phyloP scores from a whole-genome alignment of 345 rosid genomes.

The Gossypium longicalyx region DNA sequence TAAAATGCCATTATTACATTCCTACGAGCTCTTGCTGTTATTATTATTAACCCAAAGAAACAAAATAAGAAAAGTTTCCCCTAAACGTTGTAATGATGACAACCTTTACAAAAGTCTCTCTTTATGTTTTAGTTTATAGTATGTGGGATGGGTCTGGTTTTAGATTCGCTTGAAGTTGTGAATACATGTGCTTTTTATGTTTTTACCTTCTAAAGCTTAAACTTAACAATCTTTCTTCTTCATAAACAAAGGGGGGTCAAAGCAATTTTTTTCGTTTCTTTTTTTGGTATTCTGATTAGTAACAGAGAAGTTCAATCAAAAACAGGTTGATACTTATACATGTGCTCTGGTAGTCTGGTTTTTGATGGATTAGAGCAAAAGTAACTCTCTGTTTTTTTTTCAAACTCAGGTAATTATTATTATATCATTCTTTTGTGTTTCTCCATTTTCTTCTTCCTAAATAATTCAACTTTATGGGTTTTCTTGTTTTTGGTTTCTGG shows the following conservation, averaged over 20 bases:
- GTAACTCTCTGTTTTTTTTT: conserved; percentile 16
- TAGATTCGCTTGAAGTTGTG: conserved; percentile 20
- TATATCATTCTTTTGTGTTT: background rate
- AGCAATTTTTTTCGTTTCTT: background rate
- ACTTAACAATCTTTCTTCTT: background rate
- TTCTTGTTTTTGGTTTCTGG: background rate
- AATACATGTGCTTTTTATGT: conserved; percentile 19
- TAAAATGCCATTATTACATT: background rate
- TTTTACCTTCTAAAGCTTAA: background rate
- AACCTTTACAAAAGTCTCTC: conserved; percentile 26
- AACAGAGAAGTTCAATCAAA: background rate
- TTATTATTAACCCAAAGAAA: background rate
- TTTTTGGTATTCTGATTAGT: background rate
- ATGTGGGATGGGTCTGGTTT: background rate
- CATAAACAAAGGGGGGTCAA: background rate
- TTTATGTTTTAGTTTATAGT: background rate
- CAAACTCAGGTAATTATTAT: conserved; percentile 27
- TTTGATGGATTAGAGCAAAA: conserved; percentile 26
- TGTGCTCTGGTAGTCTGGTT: conserved; percentile 16
- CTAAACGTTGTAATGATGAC: conserved; percentile 10
- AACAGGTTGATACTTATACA: conserved; percentile 2
- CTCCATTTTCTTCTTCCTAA: conserved; percentile 3
- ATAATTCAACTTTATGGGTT: background rate
- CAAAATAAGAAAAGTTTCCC: no score
- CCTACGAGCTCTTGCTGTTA: background rate